Percentiles rank a stretch among this genome's conserved stretches.
Conservation (phyloP, 139 green algal genomes). For the Zygnema circumcarinatum region DNA sequence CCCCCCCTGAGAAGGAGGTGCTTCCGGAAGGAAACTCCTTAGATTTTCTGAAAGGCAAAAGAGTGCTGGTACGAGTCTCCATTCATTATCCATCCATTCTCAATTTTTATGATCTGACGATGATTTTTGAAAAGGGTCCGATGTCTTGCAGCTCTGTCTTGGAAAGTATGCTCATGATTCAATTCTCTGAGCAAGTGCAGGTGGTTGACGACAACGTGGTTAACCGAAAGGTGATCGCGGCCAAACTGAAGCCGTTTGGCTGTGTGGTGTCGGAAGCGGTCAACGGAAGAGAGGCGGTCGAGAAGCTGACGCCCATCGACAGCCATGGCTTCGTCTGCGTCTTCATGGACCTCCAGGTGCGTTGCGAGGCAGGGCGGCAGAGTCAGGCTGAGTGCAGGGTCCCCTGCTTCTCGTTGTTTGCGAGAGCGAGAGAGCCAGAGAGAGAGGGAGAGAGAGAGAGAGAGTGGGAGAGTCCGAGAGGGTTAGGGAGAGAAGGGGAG, state of each 20-base stretch:
- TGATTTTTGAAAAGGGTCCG: not conserved
- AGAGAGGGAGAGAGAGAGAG: too few species aligned
- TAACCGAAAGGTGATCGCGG: conserved; percentile 41
- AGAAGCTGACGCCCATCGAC: conserved; percentile 4
- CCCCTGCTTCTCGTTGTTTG: too few species aligned
- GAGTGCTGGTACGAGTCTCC: not conserved
- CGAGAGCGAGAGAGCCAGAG: too few species aligned
- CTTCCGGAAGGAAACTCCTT: not conserved
- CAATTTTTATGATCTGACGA: not conserved
- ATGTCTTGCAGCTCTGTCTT: not conserved
- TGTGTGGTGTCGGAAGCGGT: conserved; percentile 12
- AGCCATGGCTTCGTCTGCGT: conserved; percentile 29
- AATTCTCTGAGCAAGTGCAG: not conserved
- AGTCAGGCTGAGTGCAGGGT: too few species aligned
- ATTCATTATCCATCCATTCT: not conserved
- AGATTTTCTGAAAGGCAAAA: not conserved
- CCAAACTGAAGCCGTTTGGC: conserved; percentile 29
- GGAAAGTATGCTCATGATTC: not conserved
- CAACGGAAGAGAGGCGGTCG: not conserved
- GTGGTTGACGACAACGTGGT: conserved; percentile 46
- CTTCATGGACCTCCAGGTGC: conserved; percentile 48
- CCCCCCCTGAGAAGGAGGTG: not conserved
- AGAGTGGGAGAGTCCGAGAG: too few species aligned
- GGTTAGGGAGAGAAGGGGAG: too few species aligned
- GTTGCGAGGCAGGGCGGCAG: too few species aligned